Evolutionary conservation across 1,139 yeast genomes (phyloP).

Genomic region (Suhomyces yuchorum): DNA sequence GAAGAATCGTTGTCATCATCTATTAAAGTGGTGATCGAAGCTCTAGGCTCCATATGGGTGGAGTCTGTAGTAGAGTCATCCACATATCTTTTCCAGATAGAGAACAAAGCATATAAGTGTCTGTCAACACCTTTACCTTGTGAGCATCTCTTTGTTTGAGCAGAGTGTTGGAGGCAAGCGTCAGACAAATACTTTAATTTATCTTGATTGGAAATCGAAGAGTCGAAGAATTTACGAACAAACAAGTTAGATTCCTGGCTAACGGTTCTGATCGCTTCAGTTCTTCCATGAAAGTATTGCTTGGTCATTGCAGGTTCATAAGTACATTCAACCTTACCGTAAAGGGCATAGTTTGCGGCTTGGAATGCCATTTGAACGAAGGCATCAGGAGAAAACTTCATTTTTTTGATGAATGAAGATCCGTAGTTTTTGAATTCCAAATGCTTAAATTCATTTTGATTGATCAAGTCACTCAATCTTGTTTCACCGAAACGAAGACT

Average conservation of each 20-base stretch:
- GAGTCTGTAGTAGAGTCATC: slow-evolving; percentile 21
- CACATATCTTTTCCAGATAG: slow-evolving; percentile 82
- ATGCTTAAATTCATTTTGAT: slow-evolving; percentile 85
- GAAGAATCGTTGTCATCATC: slow-evolving; percentile 23
- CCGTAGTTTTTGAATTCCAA: slow-evolving; percentile 80
- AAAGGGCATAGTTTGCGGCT: slow-evolving; percentile 86
- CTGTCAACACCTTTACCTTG: slow-evolving; percentile 87
- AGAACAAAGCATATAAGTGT: slow-evolving; percentile 82
- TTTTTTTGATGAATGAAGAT: slow-evolving; percentile 72
- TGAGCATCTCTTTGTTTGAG: slow-evolving; percentile 68
- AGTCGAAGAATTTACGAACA: slow-evolving; percentile 83
- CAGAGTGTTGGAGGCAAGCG: slow-evolving; percentile 73
- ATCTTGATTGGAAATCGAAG: slow-evolving; percentile 55
- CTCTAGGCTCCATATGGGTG: slow-evolving; percentile 15
- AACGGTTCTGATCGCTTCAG: slow-evolving; percentile 88
- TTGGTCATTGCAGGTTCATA: slow-evolving; percentile 98
- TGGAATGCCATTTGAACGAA: slow-evolving; percentile 94
- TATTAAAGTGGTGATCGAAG: slow-evolving; percentile 20
- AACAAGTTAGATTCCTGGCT: slow-evolving; percentile 78
- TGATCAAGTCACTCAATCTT: slow-evolving; percentile 79
- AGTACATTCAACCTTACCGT: slow-evolving; percentile 91
- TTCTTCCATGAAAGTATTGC: slow-evolving; percentile 81
- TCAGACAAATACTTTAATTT: slow-evolving; percentile 61
- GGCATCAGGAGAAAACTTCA: slow-evolving; percentile 93
- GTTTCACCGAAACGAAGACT: slow-evolving; percentile 92